Conservation (phyloP, 1,284 basidiomycete species). For the Cryptococcus maquisensis region DNA sequence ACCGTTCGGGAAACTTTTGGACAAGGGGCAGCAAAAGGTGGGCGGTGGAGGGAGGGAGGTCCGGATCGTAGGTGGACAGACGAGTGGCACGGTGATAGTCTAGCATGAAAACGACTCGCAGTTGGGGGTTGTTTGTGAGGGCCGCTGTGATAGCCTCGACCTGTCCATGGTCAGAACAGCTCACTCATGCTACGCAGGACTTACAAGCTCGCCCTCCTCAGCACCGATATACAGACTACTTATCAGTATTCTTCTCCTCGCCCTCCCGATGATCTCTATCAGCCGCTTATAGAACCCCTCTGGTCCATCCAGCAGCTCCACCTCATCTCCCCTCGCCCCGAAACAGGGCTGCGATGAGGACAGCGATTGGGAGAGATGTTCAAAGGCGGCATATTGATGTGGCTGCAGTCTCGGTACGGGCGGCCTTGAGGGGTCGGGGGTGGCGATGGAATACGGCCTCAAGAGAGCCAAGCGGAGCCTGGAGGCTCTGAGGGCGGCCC, state of each 20-base stretch:
- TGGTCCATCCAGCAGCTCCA: constrained; percentile 48
- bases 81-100: constrained; percentile 91
- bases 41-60: constrained; percentile 58
- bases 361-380: constrained; percentile 22
- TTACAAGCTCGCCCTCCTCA: constrained; percentile 62
- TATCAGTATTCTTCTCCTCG: constrained; percentile 72
- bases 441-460: neutral
- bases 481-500: too few relatives aligned
- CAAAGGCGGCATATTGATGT: constrained; percentile 31
- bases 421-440: neutral
- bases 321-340: constrained; percentile 45
- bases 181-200: neutral
- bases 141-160: constrained; percentile 62
- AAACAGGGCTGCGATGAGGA: constrained; percentile 48
- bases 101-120: constrained; percentile 71
- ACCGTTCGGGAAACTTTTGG: constrained; percentile 65
- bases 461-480: too few relatives aligned
- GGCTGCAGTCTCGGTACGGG: constrained; percentile 10
- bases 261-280: constrained; percentile 63
- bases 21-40: constrained; percentile 69
- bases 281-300: constrained; percentile 49
- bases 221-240: constrained; percentile 79
- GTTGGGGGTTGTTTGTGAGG: constrained; percentile 58
- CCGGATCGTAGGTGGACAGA: constrained; percentile 53
- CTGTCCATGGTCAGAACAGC: constrained; percentile 49